phyloP scores from a whole-genome alignment of 2,329 filamentous ascomycete genomes.

The Madurella fahalii region DNA sequence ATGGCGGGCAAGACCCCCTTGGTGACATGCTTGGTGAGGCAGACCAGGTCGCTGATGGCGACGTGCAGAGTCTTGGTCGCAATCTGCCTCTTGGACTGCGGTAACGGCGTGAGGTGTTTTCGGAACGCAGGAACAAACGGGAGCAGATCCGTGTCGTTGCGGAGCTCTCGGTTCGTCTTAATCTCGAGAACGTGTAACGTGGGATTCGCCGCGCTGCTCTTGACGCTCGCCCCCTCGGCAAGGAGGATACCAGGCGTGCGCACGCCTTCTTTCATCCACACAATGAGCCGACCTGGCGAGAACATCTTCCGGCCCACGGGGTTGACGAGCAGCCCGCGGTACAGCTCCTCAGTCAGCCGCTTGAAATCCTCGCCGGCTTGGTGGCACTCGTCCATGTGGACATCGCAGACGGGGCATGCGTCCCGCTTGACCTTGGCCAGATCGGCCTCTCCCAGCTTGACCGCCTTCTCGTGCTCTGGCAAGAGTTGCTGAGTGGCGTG shows the following conservation, averaged over 20 bases:
- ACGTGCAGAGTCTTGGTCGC: conserved; percentile 65
- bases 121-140: conserved; percentile 75
- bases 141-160: conserved; percentile 78
- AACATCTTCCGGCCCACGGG: conserved; percentile 80
- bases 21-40: conserved; percentile 66
- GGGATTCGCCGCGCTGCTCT: conserved; percentile 53
- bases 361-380: conserved; percentile 76
- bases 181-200: conserved; percentile 77
- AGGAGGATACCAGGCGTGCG: conserved; percentile 78
- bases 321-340: conserved; percentile 72
- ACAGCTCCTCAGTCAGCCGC: conserved; percentile 74
- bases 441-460: conserved; percentile 87
- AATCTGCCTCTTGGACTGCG: conserved; percentile 63
- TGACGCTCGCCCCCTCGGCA: conserved; percentile 66
- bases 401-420: conserved; percentile 75
- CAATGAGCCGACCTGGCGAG: conserved; percentile 67
- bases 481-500: conserved; percentile 92
- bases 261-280: conserved; percentile 81
- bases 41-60: conserved; percentile 75
- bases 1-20: conserved; percentile 58
- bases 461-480: conserved; percentile 92
- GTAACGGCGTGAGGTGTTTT: conserved; percentile 61
- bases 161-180: conserved; percentile 60
- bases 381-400: conserved; percentile 75
- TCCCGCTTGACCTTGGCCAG: conserved; percentile 86